phyloP scores from a whole-genome alignment of 768 basidiomycete species.

The Agrocybe pediades region DNA sequence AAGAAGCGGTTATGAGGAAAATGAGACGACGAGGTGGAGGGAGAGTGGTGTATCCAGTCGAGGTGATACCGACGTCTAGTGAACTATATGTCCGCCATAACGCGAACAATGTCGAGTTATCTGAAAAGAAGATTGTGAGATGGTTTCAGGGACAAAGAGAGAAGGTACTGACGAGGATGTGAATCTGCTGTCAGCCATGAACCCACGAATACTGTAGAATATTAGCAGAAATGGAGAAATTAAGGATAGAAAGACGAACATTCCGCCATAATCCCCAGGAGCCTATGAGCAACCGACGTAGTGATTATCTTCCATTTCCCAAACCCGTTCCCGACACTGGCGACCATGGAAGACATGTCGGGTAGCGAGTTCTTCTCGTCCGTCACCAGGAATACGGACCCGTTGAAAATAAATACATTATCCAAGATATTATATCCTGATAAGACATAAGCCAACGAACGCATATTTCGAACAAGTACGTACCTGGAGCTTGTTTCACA shows the following conservation, averaged over 20 bases:
- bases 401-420: constrained; percentile 74
- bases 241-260: constrained; percentile 35
- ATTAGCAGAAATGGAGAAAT: not conserved
- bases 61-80: constrained; percentile 47
- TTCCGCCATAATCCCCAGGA: constrained; percentile 52
- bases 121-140: constrained; percentile 30
- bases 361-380: constrained; percentile 67
- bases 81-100: constrained; percentile 78
- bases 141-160: constrained; percentile 4
- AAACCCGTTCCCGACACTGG: constrained; percentile 36
- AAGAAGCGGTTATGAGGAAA: constrained; percentile 72
- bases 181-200: constrained; percentile 67
- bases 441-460: not conserved
- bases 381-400: constrained; percentile 73
- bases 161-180: constrained; percentile 44
- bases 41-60: constrained; percentile 50
- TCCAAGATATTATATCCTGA: constrained; percentile 85
- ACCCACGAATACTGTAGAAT: constrained; percentile 57
- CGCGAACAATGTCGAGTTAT: constrained; percentile 73
- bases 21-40: constrained; percentile 74
- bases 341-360: constrained; percentile 48
- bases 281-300: constrained; percentile 43
- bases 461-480: constrained; percentile 12
- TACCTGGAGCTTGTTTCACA: constrained; percentile 68
- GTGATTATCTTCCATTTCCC: constrained; percentile 65